Base-by-base conservation (phyloP, 805 yeast genomes). In the Pichia californica region DNA sequence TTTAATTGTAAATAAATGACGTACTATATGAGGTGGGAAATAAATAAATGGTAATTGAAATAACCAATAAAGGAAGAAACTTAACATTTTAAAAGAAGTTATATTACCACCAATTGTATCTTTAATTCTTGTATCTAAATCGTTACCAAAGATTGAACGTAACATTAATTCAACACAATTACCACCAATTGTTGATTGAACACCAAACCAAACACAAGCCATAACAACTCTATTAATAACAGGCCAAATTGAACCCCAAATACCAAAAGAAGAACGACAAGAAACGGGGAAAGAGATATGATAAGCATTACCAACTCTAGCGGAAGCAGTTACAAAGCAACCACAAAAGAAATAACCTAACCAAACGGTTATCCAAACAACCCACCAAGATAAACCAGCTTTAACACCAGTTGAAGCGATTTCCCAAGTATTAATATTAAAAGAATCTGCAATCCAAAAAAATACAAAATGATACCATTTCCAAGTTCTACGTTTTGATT, bases 371-470 rank as follows among this genome's bases (percentile, higher is more conserved):
- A 88, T 65, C 94, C 95, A 88, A 11, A 84, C 79, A 58, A 81
- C 88, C 94, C 95, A 88, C 95, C 95, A 87, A 15, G 81, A 75
- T 63, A 88, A 66, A 10, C 93, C 93, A 19, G 79, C 77, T 42
- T 71, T 69, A 45, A 83, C 81, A 54, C 95, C 95, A 0, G 95
- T 83, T 8, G 91, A 80, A 2, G 95, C 95, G 53, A 88, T 86
- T 68, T 84, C 88, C 88, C 91, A 87, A 6, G 96, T 86, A 61
- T 85, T 87, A 58, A 88, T 79, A 64, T 88, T 88, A 67, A 88
- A 85, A 27, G 95, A 80, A 59, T 88, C 96, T 0, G 95, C 88
- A 45, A 88, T 62, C 96, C 96, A 88, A 54, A 85, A 83, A 50
- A 76, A 78, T 13, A 83, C 79, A 58, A 67, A 88, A 61, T 87